Conservation (phyloP, 306 rosid species). For the Rosa lucieae region DNA sequence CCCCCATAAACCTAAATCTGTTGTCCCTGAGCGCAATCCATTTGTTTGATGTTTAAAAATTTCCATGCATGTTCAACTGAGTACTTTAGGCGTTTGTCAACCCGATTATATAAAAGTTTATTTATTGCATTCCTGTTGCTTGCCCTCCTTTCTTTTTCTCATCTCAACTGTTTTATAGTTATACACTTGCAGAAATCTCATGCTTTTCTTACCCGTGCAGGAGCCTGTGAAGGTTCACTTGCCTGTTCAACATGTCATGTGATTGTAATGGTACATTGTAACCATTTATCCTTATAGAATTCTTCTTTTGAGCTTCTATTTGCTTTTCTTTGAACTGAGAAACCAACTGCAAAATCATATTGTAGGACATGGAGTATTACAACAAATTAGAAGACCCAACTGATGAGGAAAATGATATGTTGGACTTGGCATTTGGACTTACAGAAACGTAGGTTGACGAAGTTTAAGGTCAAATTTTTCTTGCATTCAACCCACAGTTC, state of each 20-base stretch:
- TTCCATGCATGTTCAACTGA: background rate
- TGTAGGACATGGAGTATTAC: conserved; percentile 74
- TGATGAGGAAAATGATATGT: conserved; percentile 97
- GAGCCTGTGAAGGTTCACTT: conserved; percentile 89
- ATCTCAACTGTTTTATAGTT: background rate
- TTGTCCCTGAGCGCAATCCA: background rate
- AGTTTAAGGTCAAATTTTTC: background rate
- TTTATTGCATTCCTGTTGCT: background rate
- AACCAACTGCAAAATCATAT: conserved; percentile 18
- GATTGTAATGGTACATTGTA: conserved; percentile 62
- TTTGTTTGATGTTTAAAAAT: background rate
- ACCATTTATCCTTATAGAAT: background rate
- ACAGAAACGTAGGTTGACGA: conserved; percentile 67
- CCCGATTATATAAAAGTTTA: background rate
- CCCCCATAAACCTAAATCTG: conserved; percentile 1
- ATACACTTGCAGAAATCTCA: conserved; percentile 17
- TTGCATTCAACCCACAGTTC: background rate
- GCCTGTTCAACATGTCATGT: conserved; percentile 92
- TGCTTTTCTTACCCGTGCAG: conserved; percentile 42
- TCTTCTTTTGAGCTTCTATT: background rate
- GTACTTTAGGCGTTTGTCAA: background rate
- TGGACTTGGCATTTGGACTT: conserved; percentile 92
- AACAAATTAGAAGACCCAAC: conserved; percentile 89
- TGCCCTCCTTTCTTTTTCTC: background rate
- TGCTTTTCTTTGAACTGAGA: background rate